These are phyloP conservation scores for Tolypocladium endophyticum DNA, from an alignment of 2,329 filamentous ascomycete genomes.

Conservation along the genomic window DNA sequence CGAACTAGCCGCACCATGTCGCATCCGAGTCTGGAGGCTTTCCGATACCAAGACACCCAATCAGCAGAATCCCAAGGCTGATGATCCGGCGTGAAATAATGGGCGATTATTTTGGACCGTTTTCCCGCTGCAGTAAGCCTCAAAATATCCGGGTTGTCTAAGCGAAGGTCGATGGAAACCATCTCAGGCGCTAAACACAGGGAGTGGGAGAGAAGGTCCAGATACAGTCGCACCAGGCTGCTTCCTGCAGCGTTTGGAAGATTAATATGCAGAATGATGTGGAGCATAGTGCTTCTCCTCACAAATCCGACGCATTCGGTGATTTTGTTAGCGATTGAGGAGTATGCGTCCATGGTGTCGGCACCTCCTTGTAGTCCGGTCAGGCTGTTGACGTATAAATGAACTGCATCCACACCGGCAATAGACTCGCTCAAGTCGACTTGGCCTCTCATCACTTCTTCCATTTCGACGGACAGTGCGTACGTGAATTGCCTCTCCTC, in stretches of 20 bases:
- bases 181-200: constrained; percentile 54
- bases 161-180: constrained; percentile 48
- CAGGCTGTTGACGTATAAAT: constrained; percentile 41
- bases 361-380: constrained; percentile 12
- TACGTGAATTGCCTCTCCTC: constrained; percentile 56
- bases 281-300: constrained; percentile 50
- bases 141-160: constrained; percentile 39
- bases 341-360: constrained; percentile 6
- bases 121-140: constrained; percentile 41
- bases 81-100: constrained; percentile 32
- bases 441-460: constrained; percentile 37
- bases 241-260: constrained; percentile 14
- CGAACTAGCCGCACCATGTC: constrained; percentile 52
- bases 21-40: constrained; percentile 46
- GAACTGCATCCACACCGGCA: constrained; percentile 56
- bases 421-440: constrained; percentile 55
- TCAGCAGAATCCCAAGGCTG: constrained; percentile 45
- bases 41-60: constrained; percentile 47
- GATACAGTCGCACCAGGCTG: constrained; percentile 27
- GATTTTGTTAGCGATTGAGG: constrained; percentile 35
- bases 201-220: constrained; percentile 48
- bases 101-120: constrained; percentile 50
- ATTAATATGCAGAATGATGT: constrained; percentile 43
- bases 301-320: constrained; percentile 49
- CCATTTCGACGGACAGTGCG: constrained; percentile 52